A percentile compares a stretch with the other conserved stretches of the same genome.
Evolutionary conservation across 768 basidiomycete species (phyloP).

Genomic region (Strobilomyces echinocephalus): DNA sequence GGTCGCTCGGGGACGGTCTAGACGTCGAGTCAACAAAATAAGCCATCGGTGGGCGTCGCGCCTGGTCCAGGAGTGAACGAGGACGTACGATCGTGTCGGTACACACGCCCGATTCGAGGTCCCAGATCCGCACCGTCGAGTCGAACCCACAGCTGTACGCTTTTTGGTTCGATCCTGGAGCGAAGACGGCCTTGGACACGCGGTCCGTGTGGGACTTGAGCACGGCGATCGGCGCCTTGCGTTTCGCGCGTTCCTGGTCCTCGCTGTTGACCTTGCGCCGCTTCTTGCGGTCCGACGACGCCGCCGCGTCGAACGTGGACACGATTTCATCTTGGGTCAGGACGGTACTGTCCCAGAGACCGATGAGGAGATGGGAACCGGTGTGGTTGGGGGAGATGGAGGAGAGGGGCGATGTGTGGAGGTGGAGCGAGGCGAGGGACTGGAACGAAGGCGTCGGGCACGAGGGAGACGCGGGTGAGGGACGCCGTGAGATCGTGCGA

Average conservation of each 20-base stretch:
- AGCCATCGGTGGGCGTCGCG: too few relatives aligned
- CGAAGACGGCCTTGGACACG: constrained; percentile 71
- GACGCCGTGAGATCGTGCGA: constrained; percentile 78
- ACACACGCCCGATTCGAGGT: constrained; percentile 72
- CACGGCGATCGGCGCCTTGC: constrained; percentile 67
- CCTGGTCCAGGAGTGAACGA: background rate
- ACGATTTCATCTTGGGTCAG: constrained; percentile 61
- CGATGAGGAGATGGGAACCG: constrained; percentile 69
- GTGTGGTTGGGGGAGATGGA: constrained; percentile 53
- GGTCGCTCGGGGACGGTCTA: constrained; percentile 71
- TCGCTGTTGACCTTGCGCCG: constrained; percentile 49
- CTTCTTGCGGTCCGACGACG: constrained; percentile 44
- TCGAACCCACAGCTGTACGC: constrained; percentile 86
- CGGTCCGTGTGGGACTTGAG: constrained; percentile 81
- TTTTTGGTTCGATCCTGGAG: constrained; percentile 29
- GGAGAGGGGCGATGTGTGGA: constrained; percentile 80
- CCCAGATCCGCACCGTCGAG: constrained; percentile 87
- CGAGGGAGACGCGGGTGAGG: constrained; percentile 35
- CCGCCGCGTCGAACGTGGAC: background rate
- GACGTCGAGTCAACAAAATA: too few relatives aligned
- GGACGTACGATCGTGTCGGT: constrained; percentile 55
- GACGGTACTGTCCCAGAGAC: constrained; percentile 68
- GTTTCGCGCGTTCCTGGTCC: constrained; percentile 33
- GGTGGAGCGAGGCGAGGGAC: constrained; percentile 60
- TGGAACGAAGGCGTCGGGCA: constrained; percentile 6